phyloP scores from a whole-genome alignment of 495 filamentous ascomycete genomes.

The Xylaria acuta region DNA sequence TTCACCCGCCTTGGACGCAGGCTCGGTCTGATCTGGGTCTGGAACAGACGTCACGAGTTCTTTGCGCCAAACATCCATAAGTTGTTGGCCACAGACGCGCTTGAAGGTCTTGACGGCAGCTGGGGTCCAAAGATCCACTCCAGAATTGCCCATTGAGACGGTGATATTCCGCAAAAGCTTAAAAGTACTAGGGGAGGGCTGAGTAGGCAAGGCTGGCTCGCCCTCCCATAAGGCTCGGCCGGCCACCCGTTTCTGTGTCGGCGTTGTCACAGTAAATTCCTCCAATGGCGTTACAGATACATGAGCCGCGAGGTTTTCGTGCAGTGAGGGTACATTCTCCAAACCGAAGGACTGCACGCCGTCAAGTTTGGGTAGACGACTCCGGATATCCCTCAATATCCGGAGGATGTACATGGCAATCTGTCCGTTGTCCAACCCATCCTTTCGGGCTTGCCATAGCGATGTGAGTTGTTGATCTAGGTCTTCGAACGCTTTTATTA shows the following conservation, averaged over 20 bases:
- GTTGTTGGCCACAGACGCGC: constrained; percentile 50
- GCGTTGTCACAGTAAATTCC: constrained; percentile 45
- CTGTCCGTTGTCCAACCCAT: constrained; percentile 52
- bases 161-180: constrained; percentile 71
- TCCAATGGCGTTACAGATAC: constrained; percentile 47
- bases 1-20: constrained; percentile 22
- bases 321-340: constrained; percentile 61
- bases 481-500: constrained; percentile 62
- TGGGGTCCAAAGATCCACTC: constrained; percentile 84
- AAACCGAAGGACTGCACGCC: constrained; percentile 54
- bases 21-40: not conserved
- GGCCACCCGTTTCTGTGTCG: constrained; percentile 48
- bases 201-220: constrained; percentile 74
- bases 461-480: constrained; percentile 62
- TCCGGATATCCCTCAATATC: constrained; percentile 74
- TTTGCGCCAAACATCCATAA: constrained; percentile 51
- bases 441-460: constrained; percentile 52
- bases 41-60: constrained; percentile 35
- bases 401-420: constrained; percentile 77
- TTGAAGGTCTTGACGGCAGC: constrained; percentile 71
- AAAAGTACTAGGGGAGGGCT: constrained; percentile 80
- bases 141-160: constrained; percentile 69
- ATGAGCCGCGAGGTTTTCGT: constrained; percentile 56
- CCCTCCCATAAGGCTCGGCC: constrained; percentile 79
- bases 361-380: constrained; percentile 62